Percentiles rank a stretch among this genome's conserved stretches.
Conservation (phyloP, 768 basidiomycete species). For the Leccinum rimulosum region DNA sequence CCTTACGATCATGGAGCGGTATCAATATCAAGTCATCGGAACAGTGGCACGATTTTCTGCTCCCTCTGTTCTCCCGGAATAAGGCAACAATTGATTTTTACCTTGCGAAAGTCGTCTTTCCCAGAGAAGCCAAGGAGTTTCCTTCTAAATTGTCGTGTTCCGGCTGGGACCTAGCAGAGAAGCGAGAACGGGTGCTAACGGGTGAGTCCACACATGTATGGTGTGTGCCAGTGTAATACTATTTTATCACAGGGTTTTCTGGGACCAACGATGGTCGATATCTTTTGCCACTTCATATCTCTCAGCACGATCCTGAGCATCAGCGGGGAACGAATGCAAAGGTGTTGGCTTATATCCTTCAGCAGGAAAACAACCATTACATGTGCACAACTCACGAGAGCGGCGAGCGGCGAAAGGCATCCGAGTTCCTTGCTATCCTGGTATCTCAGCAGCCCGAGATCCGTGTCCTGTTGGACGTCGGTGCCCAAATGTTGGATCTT, state of each 20-base stretch:
- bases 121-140: conserved; percentile 38
- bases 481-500: conserved; percentile 55
- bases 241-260: conserved; percentile 31
- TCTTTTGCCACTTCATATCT: conserved; percentile 35
- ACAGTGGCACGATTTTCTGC: conserved; percentile 21
- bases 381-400: conserved; percentile 6
- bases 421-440: conserved; percentile 29
- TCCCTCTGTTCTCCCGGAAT: conserved; percentile 30
- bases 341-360: conserved; percentile 31
- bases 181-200: conserved; percentile 11
- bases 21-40: conserved; percentile 32
- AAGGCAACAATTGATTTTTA: conserved; percentile 36
- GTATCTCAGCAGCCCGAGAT: conserved; percentile 36
- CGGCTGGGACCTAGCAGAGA: conserved; percentile 38
- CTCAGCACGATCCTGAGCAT: conserved; percentile 26
- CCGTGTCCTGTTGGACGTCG: conserved; percentile 52
- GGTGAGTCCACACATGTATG: conserved; percentile 4
- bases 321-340: conserved; percentile 46
- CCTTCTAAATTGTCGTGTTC: conserved; percentile 33
- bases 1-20: conserved; percentile 13
- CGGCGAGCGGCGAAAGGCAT: conserved; percentile 16
- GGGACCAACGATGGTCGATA: conserved; percentile 42
- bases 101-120: conserved; percentile 36
- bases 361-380: conserved; percentile 21
- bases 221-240: background rate